Evolutionary conservation across 2,329 filamentous ascomycete species (phyloP), one percentile per base, ranked within the genome.

Genomic region (Moelleriella libera): DNA sequence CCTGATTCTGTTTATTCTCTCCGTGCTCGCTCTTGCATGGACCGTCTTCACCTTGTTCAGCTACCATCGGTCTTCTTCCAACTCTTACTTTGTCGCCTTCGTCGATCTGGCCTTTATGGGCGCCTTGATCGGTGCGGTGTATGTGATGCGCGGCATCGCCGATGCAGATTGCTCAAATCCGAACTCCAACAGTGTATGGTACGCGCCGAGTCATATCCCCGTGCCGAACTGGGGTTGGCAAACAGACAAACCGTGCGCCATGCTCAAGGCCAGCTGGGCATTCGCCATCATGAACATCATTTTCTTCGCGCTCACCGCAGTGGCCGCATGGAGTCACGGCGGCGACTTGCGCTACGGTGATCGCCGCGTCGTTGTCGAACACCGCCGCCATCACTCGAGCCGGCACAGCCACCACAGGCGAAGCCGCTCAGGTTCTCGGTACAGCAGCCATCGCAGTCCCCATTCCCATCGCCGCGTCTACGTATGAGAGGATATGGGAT

Each of bases 181-280:
- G 62, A 58, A 60, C 9, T 58, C 59, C 32, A 68, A 66, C 46
- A 65, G 68, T 44, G 58, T 65, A 28, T 80, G 79, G 63, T 74
- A 74, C 55, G 60, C 76, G 8, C 49, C 49, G 8, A 14, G 10
- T 47, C 71, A 72, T 45, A 70, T 88, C 42, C 83, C 83, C 10
- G 68, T 76, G 42, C 68, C 65, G 31, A 63, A 75, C 37, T 71
- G 71, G 44, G 66, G 66, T 46, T 72, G 78, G 41, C 64, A 74
- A 47, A 64, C 81, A 39, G 74, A 86, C 64, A 90, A 90, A 72
- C 78, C 80, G 5, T 97, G 90, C 67, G 78, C 83, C 45, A 92
- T 96, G 87, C 78, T 95, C 59, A 97, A 96, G 76, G 84, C 89
- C 1, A 76, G 73, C 54, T 97, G 88, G 67, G 90, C 88, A 3